These are phyloP conservation scores for Petunia secreta DNA, from an alignment of 257 asterid species.

Conservation along the genomic window DNA sequence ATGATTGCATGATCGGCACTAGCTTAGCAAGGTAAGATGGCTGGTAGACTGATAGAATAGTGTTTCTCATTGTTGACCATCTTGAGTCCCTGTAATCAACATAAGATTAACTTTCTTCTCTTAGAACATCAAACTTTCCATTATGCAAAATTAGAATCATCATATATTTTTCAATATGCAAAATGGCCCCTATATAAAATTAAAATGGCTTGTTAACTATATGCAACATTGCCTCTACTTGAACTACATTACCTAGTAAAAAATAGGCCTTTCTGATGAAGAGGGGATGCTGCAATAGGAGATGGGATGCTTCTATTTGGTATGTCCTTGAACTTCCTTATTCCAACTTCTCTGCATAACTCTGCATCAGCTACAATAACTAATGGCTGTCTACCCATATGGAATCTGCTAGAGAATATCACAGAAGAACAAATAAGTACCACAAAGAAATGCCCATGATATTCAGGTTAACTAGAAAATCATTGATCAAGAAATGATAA, in stretches of 20 bases:
- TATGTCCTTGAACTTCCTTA: slow-evolving; percentile 73
- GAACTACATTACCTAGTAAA: slow-evolving; percentile 64
- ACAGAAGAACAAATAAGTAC: not conserved
- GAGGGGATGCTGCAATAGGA: slow-evolving; percentile 90
- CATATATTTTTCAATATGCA: no score
- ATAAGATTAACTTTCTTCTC: not conserved
- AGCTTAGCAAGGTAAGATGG: slow-evolving; percentile 88
- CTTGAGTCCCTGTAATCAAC: slow-evolving; percentile 61
- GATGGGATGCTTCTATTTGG: slow-evolving; percentile 94
- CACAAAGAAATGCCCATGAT: not conserved
- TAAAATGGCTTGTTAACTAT: not conserved
- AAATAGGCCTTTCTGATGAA: slow-evolving; percentile 95
- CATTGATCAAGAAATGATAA: not conserved
- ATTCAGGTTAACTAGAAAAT: not conserved
- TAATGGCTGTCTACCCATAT: slow-evolving; percentile 94
- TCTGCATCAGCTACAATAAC: slow-evolving; percentile 92
- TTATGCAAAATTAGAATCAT: not conserved
- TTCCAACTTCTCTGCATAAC: slow-evolving; percentile 88
- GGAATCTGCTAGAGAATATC: slow-evolving; percentile 56
- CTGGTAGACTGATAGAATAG: slow-evolving; percentile 81
- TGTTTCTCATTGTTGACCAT: slow-evolving; percentile 96
- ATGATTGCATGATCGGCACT: slow-evolving; percentile 83
- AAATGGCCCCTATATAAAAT: not conserved
- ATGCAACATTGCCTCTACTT: not conserved
- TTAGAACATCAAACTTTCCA: not conserved